Evolutionary conservation across 768 basidiomycete species (phyloP).

Genomic region (Lactarius indigo): DNA sequence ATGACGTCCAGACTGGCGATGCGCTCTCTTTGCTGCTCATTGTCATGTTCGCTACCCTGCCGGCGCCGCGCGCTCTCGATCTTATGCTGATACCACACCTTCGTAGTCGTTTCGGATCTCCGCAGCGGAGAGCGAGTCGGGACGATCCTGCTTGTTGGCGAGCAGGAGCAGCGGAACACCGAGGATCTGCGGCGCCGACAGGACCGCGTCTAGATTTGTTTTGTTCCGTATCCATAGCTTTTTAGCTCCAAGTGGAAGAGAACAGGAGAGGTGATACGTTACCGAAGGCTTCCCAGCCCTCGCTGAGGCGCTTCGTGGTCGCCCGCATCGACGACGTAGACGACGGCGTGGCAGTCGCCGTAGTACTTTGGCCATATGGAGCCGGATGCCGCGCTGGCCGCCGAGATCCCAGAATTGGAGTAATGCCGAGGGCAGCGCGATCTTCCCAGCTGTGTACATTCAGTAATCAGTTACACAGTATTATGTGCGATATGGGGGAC

Average conservation of each 20-base stretch:
- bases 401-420: conserved; percentile 98
- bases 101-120: conserved; percentile 90
- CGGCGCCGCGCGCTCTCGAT: conserved; percentile 61
- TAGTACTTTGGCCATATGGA: conserved; percentile 95
- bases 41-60: conserved; percentile 36
- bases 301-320: conserved; percentile 86
- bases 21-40: conserved; percentile 33
- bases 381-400: conserved; percentile 90
- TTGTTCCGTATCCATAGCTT: conserved; percentile 31
- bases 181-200: conserved; percentile 86
- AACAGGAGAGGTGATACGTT: conserved; percentile 31
- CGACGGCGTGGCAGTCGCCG: conserved; percentile 95
- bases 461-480: not conserved
- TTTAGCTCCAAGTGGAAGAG: conserved; percentile 16
- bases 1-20: conserved; percentile 60
- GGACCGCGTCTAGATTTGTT: conserved; percentile 66
- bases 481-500: not conserved
- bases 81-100: conserved; percentile 79
- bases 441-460: conserved; percentile 71
- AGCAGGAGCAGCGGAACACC: conserved; percentile 86
- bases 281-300: conserved; percentile 99
- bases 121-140: conserved; percentile 74
- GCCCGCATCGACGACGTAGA: conserved; percentile 90
- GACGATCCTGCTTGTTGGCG: conserved; percentile 94
- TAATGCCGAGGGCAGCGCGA: conserved; percentile 88